Conservation (phyloP, 352 stramenopile genomes). For the Globisporangium acanthophoron region DNA sequence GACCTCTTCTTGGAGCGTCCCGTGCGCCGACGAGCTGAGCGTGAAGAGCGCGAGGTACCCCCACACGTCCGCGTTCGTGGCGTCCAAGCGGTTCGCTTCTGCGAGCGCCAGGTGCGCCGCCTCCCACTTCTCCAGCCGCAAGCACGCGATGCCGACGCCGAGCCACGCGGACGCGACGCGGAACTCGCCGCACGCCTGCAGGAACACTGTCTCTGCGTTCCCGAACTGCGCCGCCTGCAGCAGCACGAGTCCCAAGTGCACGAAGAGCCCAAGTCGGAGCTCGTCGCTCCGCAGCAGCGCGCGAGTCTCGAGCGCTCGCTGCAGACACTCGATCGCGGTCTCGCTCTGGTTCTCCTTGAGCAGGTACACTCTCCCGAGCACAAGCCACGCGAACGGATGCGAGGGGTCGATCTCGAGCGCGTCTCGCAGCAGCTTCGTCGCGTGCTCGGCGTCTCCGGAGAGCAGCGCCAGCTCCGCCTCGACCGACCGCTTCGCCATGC, state of each 20-base stretch:
- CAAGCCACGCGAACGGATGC: constrained; percentile 52
- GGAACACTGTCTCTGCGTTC: constrained; percentile 44
- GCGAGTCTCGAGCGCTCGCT: constrained; percentile 35
- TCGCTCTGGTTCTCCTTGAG: constrained; percentile 32
- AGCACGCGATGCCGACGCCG: constrained; percentile 59
- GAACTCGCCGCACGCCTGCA: constrained; percentile 55
- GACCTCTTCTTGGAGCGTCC: constrained; percentile 31
- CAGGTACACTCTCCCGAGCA: constrained; percentile 42
- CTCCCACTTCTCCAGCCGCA: constrained; percentile 63
- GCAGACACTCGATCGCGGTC: constrained; percentile 45
- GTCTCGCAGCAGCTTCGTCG: constrained; percentile 38
- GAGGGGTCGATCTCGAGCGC: constrained; percentile 52
- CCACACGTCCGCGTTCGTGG: constrained; percentile 66
- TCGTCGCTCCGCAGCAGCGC: constrained; percentile 22
- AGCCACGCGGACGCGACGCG: constrained; percentile 70
- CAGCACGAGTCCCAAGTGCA: constrained; percentile 56
- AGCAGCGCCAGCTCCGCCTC: constrained; percentile 34
- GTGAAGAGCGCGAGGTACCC: constrained; percentile 62
- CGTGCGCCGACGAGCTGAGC: constrained; percentile 22
- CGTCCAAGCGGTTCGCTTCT: constrained; percentile 71
- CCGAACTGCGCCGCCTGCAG: constrained; percentile 64
- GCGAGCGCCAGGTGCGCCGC: constrained; percentile 53
- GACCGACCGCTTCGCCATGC: constrained; percentile 45
- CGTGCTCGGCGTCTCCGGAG: constrained; percentile 16
- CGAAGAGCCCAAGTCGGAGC: constrained; percentile 35